These are phyloP conservation scores for Parathielavia appendiculata DNA, from an alignment of 495 filamentous ascomycete species.

Conservation along the genomic window DNA sequence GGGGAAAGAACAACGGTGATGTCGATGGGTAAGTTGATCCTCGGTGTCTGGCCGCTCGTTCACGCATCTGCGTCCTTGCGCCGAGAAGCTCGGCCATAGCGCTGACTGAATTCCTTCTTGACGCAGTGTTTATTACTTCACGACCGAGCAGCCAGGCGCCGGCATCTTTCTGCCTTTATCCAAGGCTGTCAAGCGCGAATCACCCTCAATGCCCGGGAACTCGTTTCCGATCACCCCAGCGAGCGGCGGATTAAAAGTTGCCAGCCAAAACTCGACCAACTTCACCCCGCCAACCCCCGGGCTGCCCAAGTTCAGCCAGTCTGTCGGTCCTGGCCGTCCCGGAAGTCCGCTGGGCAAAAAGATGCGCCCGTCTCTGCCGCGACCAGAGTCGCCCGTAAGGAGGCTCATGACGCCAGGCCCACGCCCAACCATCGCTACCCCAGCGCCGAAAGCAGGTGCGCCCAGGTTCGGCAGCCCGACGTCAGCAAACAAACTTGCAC, in stretches of 20 bases:
- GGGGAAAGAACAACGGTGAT: constrained; percentile 94
- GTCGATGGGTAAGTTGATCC: constrained; percentile 79
- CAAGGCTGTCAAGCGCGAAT: constrained; percentile 68
- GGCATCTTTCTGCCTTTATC: constrained; percentile 93
- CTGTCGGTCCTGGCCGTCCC: constrained; percentile 72
- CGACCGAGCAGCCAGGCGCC: constrained; percentile 66
- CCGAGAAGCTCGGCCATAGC: constrained; percentile 8
- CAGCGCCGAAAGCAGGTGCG: constrained; percentile 38
- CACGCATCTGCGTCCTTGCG: neutral
- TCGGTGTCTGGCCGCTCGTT: neutral
- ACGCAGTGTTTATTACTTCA: constrained; percentile 72
- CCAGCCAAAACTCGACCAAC: constrained; percentile 46
- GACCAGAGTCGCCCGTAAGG: constrained; percentile 76
- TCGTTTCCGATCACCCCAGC: constrained; percentile 65
- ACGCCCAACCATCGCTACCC: constrained; percentile 51
- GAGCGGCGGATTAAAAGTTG: constrained; percentile 48
- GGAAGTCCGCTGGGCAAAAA: constrained; percentile 65
- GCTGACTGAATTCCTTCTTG: constrained; percentile 14
- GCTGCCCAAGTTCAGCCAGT: constrained; percentile 71
- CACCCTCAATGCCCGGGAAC: constrained; percentile 49
- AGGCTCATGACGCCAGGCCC: constrained; percentile 53
- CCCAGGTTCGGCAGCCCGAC: constrained; percentile 61
- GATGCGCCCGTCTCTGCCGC: constrained; percentile 70
- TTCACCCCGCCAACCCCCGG: constrained; percentile 63
- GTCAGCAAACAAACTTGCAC: constrained; percentile 55